These are phyloP conservation scores for Microcera coccophila DNA, from an alignment of 2,329 filamentous ascomycete genomes.

Conservation along the genomic window DNA sequence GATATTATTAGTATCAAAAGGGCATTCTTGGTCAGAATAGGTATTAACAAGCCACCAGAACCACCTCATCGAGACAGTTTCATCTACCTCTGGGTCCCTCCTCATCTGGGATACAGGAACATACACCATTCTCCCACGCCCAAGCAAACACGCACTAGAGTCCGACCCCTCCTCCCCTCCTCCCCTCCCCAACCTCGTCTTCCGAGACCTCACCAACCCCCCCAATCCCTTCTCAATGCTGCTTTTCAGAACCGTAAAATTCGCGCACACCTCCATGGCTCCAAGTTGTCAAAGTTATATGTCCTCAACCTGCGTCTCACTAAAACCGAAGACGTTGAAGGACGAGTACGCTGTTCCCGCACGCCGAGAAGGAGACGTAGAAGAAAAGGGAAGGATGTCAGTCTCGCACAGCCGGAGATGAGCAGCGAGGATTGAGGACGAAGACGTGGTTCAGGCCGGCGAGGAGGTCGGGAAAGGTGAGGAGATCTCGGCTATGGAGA, in stretches of 20 bases:
- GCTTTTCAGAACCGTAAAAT: constrained; percentile 56
- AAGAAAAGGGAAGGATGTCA: neutral
- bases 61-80: constrained; percentile 58
- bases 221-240: constrained; percentile 46
- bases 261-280: constrained; percentile 51
- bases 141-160: constrained; percentile 31
- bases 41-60: constrained; percentile 41
- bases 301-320: constrained; percentile 54
- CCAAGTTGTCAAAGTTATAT: constrained; percentile 50
- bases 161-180: constrained; percentile 27
- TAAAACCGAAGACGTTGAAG: constrained; percentile 38
- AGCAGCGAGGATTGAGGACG: constrained; percentile 18
- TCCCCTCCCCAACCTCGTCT: constrained; percentile 11
- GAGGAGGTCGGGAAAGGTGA: constrained; percentile 10
- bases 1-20: neutral
- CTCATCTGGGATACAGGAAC: constrained; percentile 62
- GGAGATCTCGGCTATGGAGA: constrained; percentile 35
- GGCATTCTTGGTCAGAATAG: neutral
- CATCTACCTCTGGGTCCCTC: constrained; percentile 51
- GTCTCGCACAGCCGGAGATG: constrained; percentile 19
- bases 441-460: constrained; percentile 17
- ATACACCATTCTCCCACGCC: constrained; percentile 50
- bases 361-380: constrained; percentile 11
- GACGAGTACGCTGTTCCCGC: constrained; percentile 22
- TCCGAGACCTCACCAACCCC: constrained; percentile 17